A percentile compares a stretch with the other conserved stretches of the same genome.
Evolutionary conservation across 2,329 filamentous ascomycete genomes (phyloP).

Genomic region (Aureobasidium sp.): DNA sequence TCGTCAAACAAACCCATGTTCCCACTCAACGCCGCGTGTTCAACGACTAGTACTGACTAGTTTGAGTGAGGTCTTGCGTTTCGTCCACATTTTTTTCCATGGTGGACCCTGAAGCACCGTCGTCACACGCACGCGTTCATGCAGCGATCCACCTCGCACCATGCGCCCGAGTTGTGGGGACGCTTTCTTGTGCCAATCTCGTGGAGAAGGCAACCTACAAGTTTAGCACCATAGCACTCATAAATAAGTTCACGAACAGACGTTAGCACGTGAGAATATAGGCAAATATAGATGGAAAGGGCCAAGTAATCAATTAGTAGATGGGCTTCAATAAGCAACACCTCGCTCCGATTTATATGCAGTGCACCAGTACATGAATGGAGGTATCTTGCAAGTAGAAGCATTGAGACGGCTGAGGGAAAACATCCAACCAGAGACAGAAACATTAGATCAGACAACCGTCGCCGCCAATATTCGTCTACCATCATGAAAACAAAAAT

Average conservation of each 20-base stretch:
- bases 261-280: too few species aligned
- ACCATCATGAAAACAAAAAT: background rate
- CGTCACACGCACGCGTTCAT: background rate
- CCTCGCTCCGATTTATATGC: slow-evolving; percentile 2
- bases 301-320: too few species aligned
- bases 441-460: background rate
- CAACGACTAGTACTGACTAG: background rate
- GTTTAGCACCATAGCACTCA: too few species aligned
- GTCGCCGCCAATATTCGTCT: background rate
- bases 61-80: background rate
- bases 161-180: too few species aligned
- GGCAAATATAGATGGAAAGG: too few species aligned
- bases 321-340: background rate
- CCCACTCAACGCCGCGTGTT: background rate
- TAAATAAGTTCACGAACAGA: too few species aligned
- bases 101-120: background rate
- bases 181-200: too few species aligned
- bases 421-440: background rate
- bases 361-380: background rate
- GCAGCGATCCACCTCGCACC: background rate
- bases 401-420: background rate
- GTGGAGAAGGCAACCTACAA: too few species aligned
- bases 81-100: background rate
- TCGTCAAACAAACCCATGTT: background rate
- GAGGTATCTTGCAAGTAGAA: slow-evolving; percentile 1